These are phyloP conservation scores for Glaciozyma martinii DNA, from an alignment of 768 basidiomycete genomes.

Conservation along the genomic window DNA sequence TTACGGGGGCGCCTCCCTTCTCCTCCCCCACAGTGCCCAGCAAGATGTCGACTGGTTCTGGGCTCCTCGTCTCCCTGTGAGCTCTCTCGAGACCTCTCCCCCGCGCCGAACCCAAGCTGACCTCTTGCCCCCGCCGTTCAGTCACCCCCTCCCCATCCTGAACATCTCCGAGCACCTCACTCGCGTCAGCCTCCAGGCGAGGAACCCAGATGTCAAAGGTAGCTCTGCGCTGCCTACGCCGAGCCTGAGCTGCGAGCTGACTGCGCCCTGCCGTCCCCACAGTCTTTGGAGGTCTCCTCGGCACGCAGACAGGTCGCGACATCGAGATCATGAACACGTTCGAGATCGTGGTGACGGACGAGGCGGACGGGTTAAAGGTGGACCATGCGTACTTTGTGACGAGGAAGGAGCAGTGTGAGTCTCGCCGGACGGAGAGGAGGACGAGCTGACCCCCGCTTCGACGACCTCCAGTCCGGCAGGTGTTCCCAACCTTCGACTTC, in stretches of 20 bases:
- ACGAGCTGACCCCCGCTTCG: not conserved
- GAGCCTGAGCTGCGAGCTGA: not conserved
- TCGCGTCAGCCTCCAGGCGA: constrained; percentile 65
- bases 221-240: not conserved
- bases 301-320: constrained; percentile 86
- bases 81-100: too few relatives aligned
- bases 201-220: constrained; percentile 40
- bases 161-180: constrained; percentile 95
- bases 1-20: not conserved
- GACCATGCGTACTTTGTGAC: constrained; percentile 74
- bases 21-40: too few relatives aligned
- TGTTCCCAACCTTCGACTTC: constrained; percentile 93
- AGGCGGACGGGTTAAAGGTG: constrained; percentile 47
- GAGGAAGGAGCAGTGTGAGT: constrained; percentile 76
- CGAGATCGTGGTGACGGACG: constrained; percentile 47
- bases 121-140: constrained; percentile 37
- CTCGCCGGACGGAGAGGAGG: constrained; percentile 9
- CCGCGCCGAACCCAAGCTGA: not conserved
- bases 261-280: constrained; percentile 36
- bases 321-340: constrained; percentile 97
- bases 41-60: not conserved
- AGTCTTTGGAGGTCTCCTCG: constrained; percentile 90
- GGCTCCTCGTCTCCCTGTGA: constrained; percentile 6
- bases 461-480: constrained; percentile 71
- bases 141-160: constrained; percentile 90